Evolutionary conservation across 129 eudicot genomes (phyloP).

Genomic region (Flaveria ramosissima): DNA sequence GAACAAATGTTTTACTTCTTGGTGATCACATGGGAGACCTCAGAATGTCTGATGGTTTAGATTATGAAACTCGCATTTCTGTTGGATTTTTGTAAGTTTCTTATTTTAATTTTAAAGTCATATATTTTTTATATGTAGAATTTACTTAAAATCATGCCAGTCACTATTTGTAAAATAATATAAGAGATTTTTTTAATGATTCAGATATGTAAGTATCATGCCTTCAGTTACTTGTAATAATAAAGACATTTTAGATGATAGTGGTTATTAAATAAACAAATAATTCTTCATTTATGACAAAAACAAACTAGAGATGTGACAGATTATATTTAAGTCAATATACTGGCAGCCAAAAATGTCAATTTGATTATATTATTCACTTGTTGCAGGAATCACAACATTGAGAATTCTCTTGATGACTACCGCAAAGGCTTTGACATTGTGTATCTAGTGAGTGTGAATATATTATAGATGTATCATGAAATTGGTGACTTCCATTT

Average conservation of each 20-base stretch:
- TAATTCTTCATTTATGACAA: not conserved
- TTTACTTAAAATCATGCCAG: constrained; percentile 14
- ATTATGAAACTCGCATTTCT: constrained; percentile 70
- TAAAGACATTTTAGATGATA: too few relatives aligned
- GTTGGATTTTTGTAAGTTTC: constrained; percentile 85
- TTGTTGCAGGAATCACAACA: constrained; percentile 72
- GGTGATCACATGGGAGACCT: constrained; percentile 95
- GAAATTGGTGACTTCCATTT: not conserved
- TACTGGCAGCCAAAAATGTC: not conserved
- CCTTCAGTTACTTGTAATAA: not conserved
- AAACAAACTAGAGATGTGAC: not conserved
- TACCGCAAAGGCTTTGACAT: constrained; percentile 77
- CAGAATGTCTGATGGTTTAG: constrained; percentile 91
- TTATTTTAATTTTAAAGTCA: constrained; percentile 38
- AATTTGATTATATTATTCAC: constrained; percentile 6
- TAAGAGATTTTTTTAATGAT: not conserved
- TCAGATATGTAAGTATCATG: not conserved
- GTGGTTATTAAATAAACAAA: too few relatives aligned
- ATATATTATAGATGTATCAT: not conserved
- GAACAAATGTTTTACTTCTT: constrained; percentile 84
- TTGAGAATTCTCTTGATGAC: constrained; percentile 68
- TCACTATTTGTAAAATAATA: not conserved
- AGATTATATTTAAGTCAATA: not conserved
- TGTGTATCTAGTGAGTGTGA: constrained; percentile 66
- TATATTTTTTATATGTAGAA: not conserved